phyloP scores from a whole-genome alignment of 2,329 filamentous ascomycete species.

The Penicillium corylophilum region DNA sequence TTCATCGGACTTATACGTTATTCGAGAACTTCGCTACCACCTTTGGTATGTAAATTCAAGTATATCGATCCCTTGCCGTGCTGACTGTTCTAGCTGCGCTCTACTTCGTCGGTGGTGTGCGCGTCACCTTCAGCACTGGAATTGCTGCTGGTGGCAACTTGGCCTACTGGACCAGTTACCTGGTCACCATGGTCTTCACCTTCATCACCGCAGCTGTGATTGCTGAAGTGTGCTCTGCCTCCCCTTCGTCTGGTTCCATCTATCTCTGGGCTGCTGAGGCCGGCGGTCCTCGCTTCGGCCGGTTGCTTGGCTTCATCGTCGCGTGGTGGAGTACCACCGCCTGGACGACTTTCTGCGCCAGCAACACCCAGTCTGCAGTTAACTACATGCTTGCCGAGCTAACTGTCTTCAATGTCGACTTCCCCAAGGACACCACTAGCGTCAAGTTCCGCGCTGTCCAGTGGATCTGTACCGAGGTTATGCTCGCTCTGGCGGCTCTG shows the following conservation, averaged over 20 bases:
- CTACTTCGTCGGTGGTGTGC: constrained; percentile 61
- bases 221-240: constrained; percentile 60
- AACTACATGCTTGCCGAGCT: constrained; percentile 59
- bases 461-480: constrained; percentile 58
- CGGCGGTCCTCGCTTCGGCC: constrained; percentile 55
- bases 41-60: constrained; percentile 47
- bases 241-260: constrained; percentile 59
- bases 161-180: constrained; percentile 63
- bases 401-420: constrained; percentile 57
- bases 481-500: constrained; percentile 52
- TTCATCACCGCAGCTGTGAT: constrained; percentile 62
- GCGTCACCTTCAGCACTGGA: constrained; percentile 62
- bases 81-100: constrained; percentile 51
- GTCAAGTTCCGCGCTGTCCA: constrained; percentile 61
- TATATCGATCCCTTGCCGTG: neutral
- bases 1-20: constrained; percentile 57
- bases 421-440: constrained; percentile 52
- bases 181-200: constrained; percentile 60
- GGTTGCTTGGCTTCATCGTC: constrained; percentile 60
- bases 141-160: constrained; percentile 61
- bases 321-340: constrained; percentile 64
- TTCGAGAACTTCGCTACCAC: constrained; percentile 61
- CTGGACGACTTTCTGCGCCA: constrained; percentile 60
- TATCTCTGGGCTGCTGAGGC: constrained; percentile 63
- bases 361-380: constrained; percentile 52